Percentiles rank a stretch among this genome's conserved stretches.
Evolutionary conservation across 768 basidiomycete genomes (phyloP).

Genomic region (Suillus luteus): DNA sequence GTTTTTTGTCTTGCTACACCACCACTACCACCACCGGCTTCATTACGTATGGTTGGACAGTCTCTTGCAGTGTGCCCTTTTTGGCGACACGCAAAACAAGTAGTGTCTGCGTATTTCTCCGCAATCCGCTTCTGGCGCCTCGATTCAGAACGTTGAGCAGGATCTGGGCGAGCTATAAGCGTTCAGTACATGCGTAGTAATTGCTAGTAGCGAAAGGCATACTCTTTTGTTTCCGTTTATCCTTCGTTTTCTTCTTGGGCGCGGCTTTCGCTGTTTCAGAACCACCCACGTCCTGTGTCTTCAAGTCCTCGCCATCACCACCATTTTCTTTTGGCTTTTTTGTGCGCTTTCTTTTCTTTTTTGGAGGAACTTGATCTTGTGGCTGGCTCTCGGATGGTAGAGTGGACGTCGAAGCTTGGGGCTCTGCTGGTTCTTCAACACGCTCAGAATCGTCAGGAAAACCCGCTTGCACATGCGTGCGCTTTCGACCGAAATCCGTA

Average conservation of each 20-base stretch:
- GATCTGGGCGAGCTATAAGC: slow-evolving; percentile 22
- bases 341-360: slow-evolving; percentile 62
- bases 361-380: slow-evolving; percentile 34
- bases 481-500: slow-evolving; percentile 74
- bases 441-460: slow-evolving; percentile 34
- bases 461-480: slow-evolving; percentile 69
- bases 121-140: slow-evolving; percentile 66
- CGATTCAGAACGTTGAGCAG: slow-evolving; percentile 47
- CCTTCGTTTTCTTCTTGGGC: slow-evolving; percentile 26
- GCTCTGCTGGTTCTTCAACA: slow-evolving; percentile 12
- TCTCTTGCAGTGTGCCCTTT: slow-evolving; percentile 83
- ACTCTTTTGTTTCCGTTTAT: slow-evolving; percentile 31
- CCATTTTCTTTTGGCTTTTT: slow-evolving; percentile 41
- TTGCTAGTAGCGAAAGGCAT: slow-evolving; percentile 13
- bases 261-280: slow-evolving; percentile 24
- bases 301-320: slow-evolving; percentile 19
- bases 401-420: slow-evolving; percentile 1
- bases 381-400: slow-evolving; percentile 13
- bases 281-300: slow-evolving; percentile 16
- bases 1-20: slow-evolving; percentile 26
- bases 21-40: slow-evolving; percentile 21
- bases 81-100: slow-evolving; percentile 86
- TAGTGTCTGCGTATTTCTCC: slow-evolving; percentile 57
- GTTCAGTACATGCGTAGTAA: slow-evolving; percentile 2
- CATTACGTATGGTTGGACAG: slow-evolving; percentile 56